Percentiles rank a stretch among this genome's conserved stretches.
These are phyloP conservation scores for Knoxdaviesia proteae DNA, from an alignment of 2,329 filamentous ascomycete species.

Conservation along the genomic window DNA sequence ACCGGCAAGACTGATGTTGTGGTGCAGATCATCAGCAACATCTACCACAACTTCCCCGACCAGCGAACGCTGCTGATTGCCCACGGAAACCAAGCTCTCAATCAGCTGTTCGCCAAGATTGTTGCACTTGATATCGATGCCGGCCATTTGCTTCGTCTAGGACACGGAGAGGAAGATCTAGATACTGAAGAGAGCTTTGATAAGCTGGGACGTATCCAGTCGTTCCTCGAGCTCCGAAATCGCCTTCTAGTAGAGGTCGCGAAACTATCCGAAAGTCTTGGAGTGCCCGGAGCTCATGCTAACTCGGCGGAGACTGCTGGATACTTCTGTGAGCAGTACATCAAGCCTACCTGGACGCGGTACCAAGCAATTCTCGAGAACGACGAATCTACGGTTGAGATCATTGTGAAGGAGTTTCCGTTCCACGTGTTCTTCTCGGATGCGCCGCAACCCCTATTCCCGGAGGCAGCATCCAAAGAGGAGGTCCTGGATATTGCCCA, in stretches of 20 bases:
- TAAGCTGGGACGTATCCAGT: slow-evolving; percentile 87
- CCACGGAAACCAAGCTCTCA: slow-evolving; percentile 93
- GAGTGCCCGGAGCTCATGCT: slow-evolving; percentile 80
- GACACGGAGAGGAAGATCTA: slow-evolving; percentile 88
- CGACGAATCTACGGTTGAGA: slow-evolving; percentile 31
- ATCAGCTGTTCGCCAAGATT: slow-evolving; percentile 96
- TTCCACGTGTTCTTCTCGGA: slow-evolving; percentile 77
- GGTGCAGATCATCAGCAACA: slow-evolving; percentile 95
- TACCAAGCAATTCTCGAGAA: slow-evolving; percentile 43
- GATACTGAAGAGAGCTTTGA: slow-evolving; percentile 73
- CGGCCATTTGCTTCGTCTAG: slow-evolving; percentile 74
- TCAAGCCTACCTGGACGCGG: slow-evolving; percentile 71
- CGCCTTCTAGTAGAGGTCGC: slow-evolving; percentile 65
- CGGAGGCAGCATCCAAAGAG: slow-evolving; percentile 41
- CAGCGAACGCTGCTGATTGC: slow-evolving; percentile 84
- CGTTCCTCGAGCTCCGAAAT: slow-evolving; percentile 74
- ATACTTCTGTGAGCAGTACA: slow-evolving; percentile 87
- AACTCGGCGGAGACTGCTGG: slow-evolving; percentile 92
- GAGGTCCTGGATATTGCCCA: slow-evolving; percentile 53
- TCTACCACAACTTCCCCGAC: slow-evolving; percentile 92
- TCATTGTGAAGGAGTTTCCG: slow-evolving; percentile 58
- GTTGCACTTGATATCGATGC: slow-evolving; percentile 91
- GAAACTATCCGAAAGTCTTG: slow-evolving; percentile 65
- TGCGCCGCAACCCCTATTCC: slow-evolving; percentile 71
- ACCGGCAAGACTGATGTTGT: slow-evolving; percentile 99